Evolutionary conservation across 306 rosid species (phyloP).

Genomic region (Psophocarpus tetragonolobus): DNA sequence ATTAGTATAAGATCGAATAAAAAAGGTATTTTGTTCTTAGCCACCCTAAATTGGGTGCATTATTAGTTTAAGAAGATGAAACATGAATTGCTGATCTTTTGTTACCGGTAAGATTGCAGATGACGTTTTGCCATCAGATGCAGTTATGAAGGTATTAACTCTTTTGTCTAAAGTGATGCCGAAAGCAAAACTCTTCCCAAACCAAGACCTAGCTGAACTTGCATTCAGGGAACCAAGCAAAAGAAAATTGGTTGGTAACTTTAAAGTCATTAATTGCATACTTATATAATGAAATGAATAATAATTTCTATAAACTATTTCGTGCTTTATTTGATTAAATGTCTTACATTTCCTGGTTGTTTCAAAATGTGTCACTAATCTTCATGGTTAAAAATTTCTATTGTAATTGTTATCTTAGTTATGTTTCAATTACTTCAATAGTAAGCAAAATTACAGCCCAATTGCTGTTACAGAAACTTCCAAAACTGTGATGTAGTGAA

Average conservation of each 20-base stretch:
- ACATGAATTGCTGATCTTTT: constrained; percentile 48
- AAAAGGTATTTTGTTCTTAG: not conserved
- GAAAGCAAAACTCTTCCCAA: constrained; percentile 77
- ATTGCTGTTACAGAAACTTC: not conserved
- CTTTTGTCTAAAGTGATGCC: constrained; percentile 68
- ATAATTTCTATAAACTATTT: not conserved
- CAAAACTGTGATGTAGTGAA: not conserved
- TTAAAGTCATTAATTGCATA: not conserved
- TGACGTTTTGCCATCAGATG: constrained; percentile 65
- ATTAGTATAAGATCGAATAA: not conserved
- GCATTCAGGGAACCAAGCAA: constrained; percentile 73
- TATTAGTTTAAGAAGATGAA: not conserved
- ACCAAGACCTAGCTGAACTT: constrained; percentile 60
- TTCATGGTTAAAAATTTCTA: not conserved
- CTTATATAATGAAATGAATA: not conserved
- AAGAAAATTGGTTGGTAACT: constrained; percentile 73
- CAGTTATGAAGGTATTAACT: constrained; percentile 55
- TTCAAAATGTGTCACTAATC: not conserved
- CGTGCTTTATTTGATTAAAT: not conserved
- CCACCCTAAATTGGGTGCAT: not conserved
- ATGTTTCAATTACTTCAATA: not conserved
- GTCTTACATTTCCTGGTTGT: not conserved
- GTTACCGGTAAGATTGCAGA: constrained; percentile 75
- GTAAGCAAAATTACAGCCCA: not conserved
- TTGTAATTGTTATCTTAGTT: not conserved